Base-by-base conservation (phyloP, 805 yeast genomes). In the Myxozyma vanderwaltii region DNA sequence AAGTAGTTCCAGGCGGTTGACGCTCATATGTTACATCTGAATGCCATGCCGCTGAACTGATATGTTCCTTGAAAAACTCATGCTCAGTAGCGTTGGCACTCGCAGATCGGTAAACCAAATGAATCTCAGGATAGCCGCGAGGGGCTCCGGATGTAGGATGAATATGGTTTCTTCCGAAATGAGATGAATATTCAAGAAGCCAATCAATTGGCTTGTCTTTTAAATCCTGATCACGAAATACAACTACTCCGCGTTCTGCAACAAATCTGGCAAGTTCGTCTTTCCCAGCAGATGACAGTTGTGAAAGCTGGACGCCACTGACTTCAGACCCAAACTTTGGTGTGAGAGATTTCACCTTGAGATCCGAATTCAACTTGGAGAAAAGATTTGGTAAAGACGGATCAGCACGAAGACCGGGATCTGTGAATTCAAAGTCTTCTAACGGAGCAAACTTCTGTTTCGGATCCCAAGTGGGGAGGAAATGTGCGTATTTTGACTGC, bases 111-210 rank as follows among this genome's bases (percentile, higher is more conserved):
- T 81, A 84, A 17, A 85, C 83, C 36, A 85, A 73, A 65, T 85
- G 89, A 60, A 86, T 77, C 60, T 84, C 84, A 2, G 88, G 86
- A 58, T 75, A 74, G 7, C 75, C 77, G 58, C 73, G 75, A 23
- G 88, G 90, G 13, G 88, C 84, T 24, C 91, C 90, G 10, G 88
- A 82, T 8, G 88, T 83, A 49, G 89, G 89, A 69, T 86, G 91
- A 57, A 84, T 78, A 71, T 86, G 90, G 56, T 83, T 77, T 27
- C 83, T 83, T 29, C 92, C 91, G 70, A 83, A 86, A 69, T 86
- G 81, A 44, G 72, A 73, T 45, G 86, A 88, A 72, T 77, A 84
- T 26, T 85, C 76, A 29, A 67, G 58, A 4, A 68, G 63, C 59
- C 68, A 54, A 19, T 67, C 67, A 56, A 69, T 64, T 6, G 70